These are phyloP conservation scores for Lachancea lanzarotensis DNA, from an alignment of 805 yeast species.

Conservation along the genomic window DNA sequence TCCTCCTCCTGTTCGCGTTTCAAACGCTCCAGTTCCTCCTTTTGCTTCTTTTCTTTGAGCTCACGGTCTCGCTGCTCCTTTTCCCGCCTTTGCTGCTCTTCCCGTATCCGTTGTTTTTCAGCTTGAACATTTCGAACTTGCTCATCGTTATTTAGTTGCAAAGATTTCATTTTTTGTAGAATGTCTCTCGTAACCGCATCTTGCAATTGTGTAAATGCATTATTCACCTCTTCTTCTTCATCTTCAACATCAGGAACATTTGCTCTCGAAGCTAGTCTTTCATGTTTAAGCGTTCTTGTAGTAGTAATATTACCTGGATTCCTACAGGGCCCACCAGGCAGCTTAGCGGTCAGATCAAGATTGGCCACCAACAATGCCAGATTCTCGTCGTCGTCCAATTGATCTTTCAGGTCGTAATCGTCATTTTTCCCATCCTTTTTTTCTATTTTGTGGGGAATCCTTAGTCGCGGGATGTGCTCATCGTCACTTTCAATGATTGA, in stretches of 20 bases:
- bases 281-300: too few relatives aligned
- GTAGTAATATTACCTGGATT: not conserved
- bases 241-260: not conserved
- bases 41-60: slow-evolving; percentile 12
- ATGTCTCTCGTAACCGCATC: not conserved
- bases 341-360: slow-evolving; percentile 16
- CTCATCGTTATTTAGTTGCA: slow-evolving; percentile 8
- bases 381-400: slow-evolving; percentile 14
- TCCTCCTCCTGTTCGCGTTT: slow-evolving; percentile 12
- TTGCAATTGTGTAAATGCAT: not conserved
- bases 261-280: not conserved
- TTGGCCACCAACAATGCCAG: slow-evolving; percentile 10
- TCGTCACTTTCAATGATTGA: slow-evolving; percentile 13
- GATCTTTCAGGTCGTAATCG: slow-evolving; percentile 1
- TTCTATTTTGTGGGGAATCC: slow-evolving; percentile 7
- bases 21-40: slow-evolving; percentile 12
- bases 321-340: slow-evolving; percentile 8
- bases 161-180: not conserved
- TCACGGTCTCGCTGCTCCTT: slow-evolving; percentile 11
- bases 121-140: slow-evolving; percentile 10
- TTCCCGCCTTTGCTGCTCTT: slow-evolving; percentile 10
- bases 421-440: not conserved
- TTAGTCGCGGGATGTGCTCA: slow-evolving; percentile 17
- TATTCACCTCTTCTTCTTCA: not conserved
- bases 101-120: slow-evolving; percentile 9